phyloP scores from a whole-genome alignment of 2,329 filamentous ascomycete genomes.

The Exophiala lecanii-corni region DNA sequence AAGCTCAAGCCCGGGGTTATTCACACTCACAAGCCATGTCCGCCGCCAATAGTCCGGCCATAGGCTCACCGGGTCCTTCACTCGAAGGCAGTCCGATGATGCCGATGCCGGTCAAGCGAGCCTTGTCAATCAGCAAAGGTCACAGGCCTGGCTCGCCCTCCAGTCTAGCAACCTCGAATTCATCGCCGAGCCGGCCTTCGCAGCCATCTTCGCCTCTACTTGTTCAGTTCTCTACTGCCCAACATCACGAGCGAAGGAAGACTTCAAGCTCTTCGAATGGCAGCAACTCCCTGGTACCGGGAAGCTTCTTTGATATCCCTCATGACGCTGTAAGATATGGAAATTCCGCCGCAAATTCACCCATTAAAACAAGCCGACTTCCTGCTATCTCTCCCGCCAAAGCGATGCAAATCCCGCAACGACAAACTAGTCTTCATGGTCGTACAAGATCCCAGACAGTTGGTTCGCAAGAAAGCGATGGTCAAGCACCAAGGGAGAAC shows the following conservation, averaged over 20 bases:
- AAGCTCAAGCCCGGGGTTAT: slow-evolving; percentile 53
- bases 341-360: slow-evolving; percentile 51
- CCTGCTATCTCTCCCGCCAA: slow-evolving; percentile 56
- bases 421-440: slow-evolving; percentile 59
- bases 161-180: slow-evolving; percentile 69
- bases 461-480: slow-evolving; percentile 87
- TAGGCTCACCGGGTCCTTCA: slow-evolving; percentile 59
- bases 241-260: slow-evolving; percentile 79
- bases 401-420: slow-evolving; percentile 50
- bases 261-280: slow-evolving; percentile 78
- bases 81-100: slow-evolving; percentile 82
- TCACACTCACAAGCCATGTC: slow-evolving; percentile 39
- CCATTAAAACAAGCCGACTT: slow-evolving; percentile 42
- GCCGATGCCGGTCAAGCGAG: slow-evolving; percentile 73
- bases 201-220: slow-evolving; percentile 84
- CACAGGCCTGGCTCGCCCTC: slow-evolving; percentile 86
- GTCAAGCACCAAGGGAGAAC: slow-evolving; percentile 60
- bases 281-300: slow-evolving; percentile 63
- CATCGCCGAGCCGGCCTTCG: slow-evolving; percentile 82
- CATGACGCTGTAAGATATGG: slow-evolving; percentile 50
- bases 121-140: slow-evolving; percentile 75
- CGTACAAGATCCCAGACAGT: slow-evolving; percentile 86
- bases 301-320: slow-evolving; percentile 66
- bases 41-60: slow-evolving; percentile 30
- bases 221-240: slow-evolving; percentile 89